These are phyloP conservation scores for Cladophialophora bantiana DNA, from an alignment of 2,329 filamentous ascomycete species.

Conservation along the genomic window DNA sequence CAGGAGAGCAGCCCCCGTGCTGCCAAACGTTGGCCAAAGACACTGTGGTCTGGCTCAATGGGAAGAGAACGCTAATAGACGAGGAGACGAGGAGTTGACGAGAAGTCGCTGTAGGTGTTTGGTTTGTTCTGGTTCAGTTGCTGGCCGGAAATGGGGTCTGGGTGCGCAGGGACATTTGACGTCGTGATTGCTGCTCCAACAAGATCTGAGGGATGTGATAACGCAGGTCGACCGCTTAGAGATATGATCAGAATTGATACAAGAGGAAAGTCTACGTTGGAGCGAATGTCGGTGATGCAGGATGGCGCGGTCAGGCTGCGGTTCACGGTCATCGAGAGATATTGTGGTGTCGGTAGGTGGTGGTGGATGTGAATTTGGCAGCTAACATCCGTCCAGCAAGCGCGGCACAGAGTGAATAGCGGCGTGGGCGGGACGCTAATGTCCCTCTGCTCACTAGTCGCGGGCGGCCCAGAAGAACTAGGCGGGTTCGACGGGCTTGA, in stretches of 20 bases:
- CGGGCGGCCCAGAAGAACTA: background rate
- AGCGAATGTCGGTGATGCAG: background rate
- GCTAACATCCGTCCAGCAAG: constrained; percentile 14
- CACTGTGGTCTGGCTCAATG: background rate
- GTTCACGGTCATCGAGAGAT: constrained; percentile 13
- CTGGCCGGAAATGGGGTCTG: constrained; percentile 8
- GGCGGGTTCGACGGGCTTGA: background rate
- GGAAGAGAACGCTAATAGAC: background rate
- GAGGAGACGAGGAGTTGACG: background rate
- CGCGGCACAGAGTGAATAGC: constrained; percentile 7
- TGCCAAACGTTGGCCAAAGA: background rate
- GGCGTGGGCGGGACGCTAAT: background rate
- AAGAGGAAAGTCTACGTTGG: background rate
- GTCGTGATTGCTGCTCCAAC: constrained; percentile 3
- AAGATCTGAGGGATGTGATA: constrained; percentile 2
- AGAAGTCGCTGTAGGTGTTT: background rate
- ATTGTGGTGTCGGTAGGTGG: constrained; percentile 12
- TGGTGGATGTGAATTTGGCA: constrained; percentile 12
- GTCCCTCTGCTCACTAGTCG: background rate
- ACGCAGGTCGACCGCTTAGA: background rate
- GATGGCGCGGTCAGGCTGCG: constrained; percentile 19
- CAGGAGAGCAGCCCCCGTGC: background rate
- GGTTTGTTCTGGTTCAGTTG: constrained; percentile 2
- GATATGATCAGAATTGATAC: background rate
- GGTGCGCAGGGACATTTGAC: constrained; percentile 12